Evolutionary conservation across 176 grass and related monocot species (phyloP).

Genomic region (Triticum urartu): DNA sequence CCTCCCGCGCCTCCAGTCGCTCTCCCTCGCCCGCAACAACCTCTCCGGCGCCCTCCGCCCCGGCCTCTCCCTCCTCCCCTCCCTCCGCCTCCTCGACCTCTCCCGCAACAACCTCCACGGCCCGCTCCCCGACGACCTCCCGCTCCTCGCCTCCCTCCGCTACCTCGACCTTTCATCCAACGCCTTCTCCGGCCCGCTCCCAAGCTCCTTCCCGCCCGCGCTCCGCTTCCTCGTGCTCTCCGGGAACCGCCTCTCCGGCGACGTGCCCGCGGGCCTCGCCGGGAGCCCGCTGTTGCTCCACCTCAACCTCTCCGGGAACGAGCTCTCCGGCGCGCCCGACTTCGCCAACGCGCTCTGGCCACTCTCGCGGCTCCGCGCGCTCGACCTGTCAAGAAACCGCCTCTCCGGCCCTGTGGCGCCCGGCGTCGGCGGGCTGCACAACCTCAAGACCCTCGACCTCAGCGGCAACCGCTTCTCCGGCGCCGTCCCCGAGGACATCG

Average conservation of each 20-base stretch:
- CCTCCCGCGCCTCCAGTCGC: slow-evolving; percentile 56
- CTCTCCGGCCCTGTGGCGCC: slow-evolving; percentile 48
- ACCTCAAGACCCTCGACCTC: slow-evolving; percentile 66
- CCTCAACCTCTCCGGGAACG: slow-evolving; percentile 72
- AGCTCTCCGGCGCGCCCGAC: slow-evolving; percentile 61
- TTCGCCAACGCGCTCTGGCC: slow-evolving; percentile 49
- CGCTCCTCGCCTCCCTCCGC: slow-evolving; percentile 40
- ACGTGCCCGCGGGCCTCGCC: slow-evolving; percentile 41
- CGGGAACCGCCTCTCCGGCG: slow-evolving; percentile 68
- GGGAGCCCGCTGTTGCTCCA: slow-evolving; percentile 62
- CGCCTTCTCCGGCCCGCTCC: slow-evolving; percentile 67
- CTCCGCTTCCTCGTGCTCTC: slow-evolving; percentile 72
- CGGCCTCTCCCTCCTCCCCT: slow-evolving; percentile 63
- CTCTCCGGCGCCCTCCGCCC: slow-evolving; percentile 61
- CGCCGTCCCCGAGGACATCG: slow-evolving; percentile 46
- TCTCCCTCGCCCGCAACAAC: slow-evolving; percentile 76
- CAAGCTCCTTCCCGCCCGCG: slow-evolving; percentile 31
- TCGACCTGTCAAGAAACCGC: slow-evolving; percentile 68
- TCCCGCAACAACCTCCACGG: slow-evolving; percentile 77
- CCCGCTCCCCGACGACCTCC: slow-evolving; percentile 62
- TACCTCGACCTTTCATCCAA: slow-evolving; percentile 77
- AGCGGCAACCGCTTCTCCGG: slow-evolving; percentile 67
- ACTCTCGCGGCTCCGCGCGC: slow-evolving; percentile 52
- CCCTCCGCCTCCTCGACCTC: slow-evolving; percentile 76
- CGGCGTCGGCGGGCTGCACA: slow-evolving; percentile 58